Percentiles rank a stretch among this genome's conserved stretches.
These are phyloP conservation scores for Malus orientalis DNA, from an alignment of 306 rosid genomes.

Conservation along the genomic window DNA sequence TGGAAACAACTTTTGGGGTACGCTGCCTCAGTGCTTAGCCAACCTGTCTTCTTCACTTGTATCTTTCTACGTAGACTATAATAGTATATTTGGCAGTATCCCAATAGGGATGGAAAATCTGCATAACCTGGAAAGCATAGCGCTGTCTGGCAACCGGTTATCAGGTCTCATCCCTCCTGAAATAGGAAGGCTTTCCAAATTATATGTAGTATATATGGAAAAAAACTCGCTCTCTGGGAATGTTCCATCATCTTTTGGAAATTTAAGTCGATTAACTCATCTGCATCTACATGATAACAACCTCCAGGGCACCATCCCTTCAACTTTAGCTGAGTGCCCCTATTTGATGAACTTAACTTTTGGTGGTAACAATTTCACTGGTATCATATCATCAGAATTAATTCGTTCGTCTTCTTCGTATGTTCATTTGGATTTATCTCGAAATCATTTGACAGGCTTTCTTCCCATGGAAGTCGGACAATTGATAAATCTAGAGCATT, in stretches of 20 bases:
- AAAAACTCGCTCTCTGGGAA: background rate
- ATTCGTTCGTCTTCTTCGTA: background rate
- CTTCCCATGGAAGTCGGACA: too few relatives aligned
- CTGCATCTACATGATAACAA: background rate
- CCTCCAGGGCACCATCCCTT: background rate
- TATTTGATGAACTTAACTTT: background rate
- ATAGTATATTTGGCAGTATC: background rate
- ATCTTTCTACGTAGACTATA: rapidly evolving
- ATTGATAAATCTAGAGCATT: too few relatives aligned
- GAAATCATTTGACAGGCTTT: too few relatives aligned
- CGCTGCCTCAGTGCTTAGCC: background rate
- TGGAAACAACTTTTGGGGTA: background rate
- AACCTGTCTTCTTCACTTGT: background rate
- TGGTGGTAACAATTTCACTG: background rate
- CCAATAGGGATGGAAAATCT: too few relatives aligned
- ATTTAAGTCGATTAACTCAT: background rate
- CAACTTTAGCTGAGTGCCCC: background rate
- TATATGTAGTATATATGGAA: background rate
- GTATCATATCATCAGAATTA: background rate
- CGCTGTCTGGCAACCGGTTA: too few relatives aligned
- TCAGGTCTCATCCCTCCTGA: too few relatives aligned
- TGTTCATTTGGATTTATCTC: too few relatives aligned
- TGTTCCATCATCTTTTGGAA: background rate
- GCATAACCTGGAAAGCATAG: too few relatives aligned
- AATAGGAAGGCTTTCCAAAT: background rate